Base-by-base conservation (phyloP, 768 basidiomycete species). In the Rhodotorula paludigena region DNA sequence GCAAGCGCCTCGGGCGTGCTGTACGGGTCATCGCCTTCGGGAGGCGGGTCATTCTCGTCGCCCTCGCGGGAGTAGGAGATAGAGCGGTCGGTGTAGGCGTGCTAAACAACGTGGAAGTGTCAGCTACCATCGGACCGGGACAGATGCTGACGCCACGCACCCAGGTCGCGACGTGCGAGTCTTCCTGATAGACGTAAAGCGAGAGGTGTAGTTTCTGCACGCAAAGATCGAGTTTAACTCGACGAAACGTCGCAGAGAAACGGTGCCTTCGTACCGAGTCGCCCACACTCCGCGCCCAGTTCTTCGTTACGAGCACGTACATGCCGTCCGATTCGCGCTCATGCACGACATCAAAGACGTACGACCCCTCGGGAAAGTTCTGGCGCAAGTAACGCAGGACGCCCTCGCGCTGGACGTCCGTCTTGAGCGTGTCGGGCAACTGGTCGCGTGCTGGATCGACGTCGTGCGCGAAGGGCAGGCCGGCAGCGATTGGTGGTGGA, bases 61-160 rank as follows among this genome's bases (percentile, higher is more conserved):
- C 49, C 66, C 11, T 35, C 39, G 21, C 69, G 60, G 3, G 63
- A 62, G 47, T 65, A 64, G 10, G 69, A 70, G 56, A 70, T 45
- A 21, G 63, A 62, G 44, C 69, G 69, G 57, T 70, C 69, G 28
- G 63, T 70, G 57, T 65, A 70, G 30, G 64, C 64, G 63, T 69
- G 68, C 68, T 69, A 57, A 1, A 14, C 33, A 3, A 9, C 4
- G 52, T 35, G 5, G 30, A 11, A 15, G 36, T 20, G 14, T 16
- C 10, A 5, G n/a, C 1, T 20, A 14, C 16, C 1, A 0, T 35
- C 3, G 16, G 30, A 30, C 25, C 0, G 9, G 9, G 21, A 32
- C 36, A 12, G 14, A 2, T 25, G 30, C 28, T 18, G 33, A 36
- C 2, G 30, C 1, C 8, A 32, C 53, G 4, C 12, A 69, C 68